Percentiles rank a stretch among this genome's conserved stretches.
phyloP scores from a whole-genome alignment of 371 early-diverging fungal genomes.

The Caulochytrium protostelioides region DNA sequence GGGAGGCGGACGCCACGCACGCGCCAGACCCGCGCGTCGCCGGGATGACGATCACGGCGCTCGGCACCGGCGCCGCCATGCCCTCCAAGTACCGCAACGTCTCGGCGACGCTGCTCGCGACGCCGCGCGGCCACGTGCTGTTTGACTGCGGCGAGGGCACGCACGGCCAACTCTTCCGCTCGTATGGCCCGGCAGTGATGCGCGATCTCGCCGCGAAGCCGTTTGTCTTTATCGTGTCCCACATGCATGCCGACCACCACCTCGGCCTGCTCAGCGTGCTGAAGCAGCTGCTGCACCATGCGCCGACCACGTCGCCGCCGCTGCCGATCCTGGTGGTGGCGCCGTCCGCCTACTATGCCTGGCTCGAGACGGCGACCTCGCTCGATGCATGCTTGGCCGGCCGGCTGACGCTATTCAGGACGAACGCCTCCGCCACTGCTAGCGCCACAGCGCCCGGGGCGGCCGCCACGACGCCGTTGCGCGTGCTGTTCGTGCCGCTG shows the following conservation, averaged over 20 bases:
- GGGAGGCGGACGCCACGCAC: background rate
- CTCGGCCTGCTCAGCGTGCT: conserved; percentile 66
- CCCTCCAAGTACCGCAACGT: conserved; percentile 95
- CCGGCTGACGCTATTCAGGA: no score
- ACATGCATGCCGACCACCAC: conserved; percentile 98
- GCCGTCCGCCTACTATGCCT: no score
- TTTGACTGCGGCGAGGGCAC: conserved; percentile 98
- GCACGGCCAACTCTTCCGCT: conserved; percentile 65
- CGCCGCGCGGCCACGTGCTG: conserved; percentile 44
- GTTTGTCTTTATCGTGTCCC: conserved; percentile 81
- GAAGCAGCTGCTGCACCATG: no score
- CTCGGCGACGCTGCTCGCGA: conserved; percentile 51
- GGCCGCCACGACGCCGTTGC: no score
- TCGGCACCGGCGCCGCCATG: conserved; percentile 91
- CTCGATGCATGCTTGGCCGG: no score
- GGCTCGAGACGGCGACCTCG: no score
- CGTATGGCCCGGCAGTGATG: conserved; percentile 32
- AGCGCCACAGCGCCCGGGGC: no score
- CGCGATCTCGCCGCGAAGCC: conserved; percentile 25
- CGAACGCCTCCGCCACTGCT: no score
- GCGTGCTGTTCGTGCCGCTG: no score
- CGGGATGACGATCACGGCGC: conserved; percentile 33
- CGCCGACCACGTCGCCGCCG: no score
- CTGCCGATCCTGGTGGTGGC: background rate
- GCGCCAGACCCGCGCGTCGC: background rate